phyloP scores from a whole-genome alignment of 1,284 basidiomycete species.

The Coniophora puteana region DNA sequence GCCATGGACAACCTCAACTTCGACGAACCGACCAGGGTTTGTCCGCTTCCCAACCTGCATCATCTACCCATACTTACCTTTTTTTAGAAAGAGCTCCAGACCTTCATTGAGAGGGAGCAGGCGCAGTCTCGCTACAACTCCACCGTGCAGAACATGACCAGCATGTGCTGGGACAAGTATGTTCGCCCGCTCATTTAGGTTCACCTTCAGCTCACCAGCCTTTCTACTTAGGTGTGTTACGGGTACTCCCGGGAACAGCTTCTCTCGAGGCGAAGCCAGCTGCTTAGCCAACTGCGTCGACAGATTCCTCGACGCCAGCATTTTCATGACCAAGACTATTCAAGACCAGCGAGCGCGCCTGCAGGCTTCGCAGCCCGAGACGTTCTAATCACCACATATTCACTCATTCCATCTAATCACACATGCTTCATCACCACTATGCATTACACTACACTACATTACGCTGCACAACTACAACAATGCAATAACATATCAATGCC shows the following conservation, averaged over 20 bases:
- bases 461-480: conserved; percentile 10
- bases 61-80: conserved; percentile 1
- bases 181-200: conserved; percentile 25
- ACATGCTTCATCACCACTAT: conserved; percentile 9
- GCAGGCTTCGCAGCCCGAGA: conserved; percentile 25
- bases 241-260: conserved; percentile 77
- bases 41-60: conserved; percentile 18
- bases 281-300: conserved; percentile 93
- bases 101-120: conserved; percentile 87
- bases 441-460: conserved; percentile 2
- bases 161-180: conserved; percentile 89
- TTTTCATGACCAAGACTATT: conserved; percentile 83
- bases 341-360: conserved; percentile 53
- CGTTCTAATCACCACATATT: conserved; percentile 13
- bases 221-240: conserved; percentile 71
- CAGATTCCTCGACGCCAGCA: conserved; percentile 90
- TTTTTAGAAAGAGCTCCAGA: conserved; percentile 78
- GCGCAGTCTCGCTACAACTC: conserved; percentile 78
- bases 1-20: conserved; percentile 65
- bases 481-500: conserved; percentile 9
- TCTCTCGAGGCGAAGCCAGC: conserved; percentile 79
- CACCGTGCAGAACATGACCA: conserved; percentile 68
- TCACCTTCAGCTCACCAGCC: conserved; percentile 12
- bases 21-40: conserved; percentile 75
- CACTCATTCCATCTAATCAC: conserved; percentile 1